Base-by-base conservation (phyloP, 2,329 filamentous ascomycete species). In the Aspergillus neotritici region DNA sequence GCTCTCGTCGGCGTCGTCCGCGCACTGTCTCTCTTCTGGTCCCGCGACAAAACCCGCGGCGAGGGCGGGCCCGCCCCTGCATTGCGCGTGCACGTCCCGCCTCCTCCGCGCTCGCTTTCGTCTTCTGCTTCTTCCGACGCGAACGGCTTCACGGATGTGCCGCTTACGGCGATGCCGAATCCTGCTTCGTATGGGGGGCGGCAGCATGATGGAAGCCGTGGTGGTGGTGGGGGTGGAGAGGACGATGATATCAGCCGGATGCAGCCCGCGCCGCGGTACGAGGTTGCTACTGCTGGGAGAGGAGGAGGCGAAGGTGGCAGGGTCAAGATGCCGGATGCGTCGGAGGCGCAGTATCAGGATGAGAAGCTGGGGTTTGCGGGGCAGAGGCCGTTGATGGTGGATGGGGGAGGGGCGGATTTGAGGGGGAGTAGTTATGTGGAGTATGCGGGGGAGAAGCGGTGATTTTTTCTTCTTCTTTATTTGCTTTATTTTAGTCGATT, bases 1-100 rank as follows among this genome's bases (percentile, higher is more conserved):
- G 79, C 87, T 4, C 73, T 96, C 30, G 74, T 86, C 37, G 93
- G 87, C 37, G 66, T 91, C 43, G 66, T 80, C 37, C 80, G 87
- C 46, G 83, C 83, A 21, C 65, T 82, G 44, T 73, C 75, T 29
- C 74, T 82, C 43, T 79, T 86, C 68, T 70, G 73, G 41, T 70
- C 71, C 21, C 75, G 76, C 1, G 80, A 82, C 41, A 81, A 80
- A 50, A 75, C 70, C 7, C 74, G 80, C 9, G 79, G 70, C 8
- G 82, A 85, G 56, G 79, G 80, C 28, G 80, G 80, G 14, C 61
- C 63, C 11, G 70, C 56, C 37, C 49, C 50, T 4, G 39, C 53
- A 14, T 52, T 49, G 10, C 33, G 54, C 0, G 40, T 49, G 2
- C 44, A 41, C 5, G 28, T 40, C 42, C 41, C 38, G 14, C 45